Evolutionary conservation across 1,139 yeast genomes (phyloP).

Genomic region (Geotrichum histeridarum): DNA sequence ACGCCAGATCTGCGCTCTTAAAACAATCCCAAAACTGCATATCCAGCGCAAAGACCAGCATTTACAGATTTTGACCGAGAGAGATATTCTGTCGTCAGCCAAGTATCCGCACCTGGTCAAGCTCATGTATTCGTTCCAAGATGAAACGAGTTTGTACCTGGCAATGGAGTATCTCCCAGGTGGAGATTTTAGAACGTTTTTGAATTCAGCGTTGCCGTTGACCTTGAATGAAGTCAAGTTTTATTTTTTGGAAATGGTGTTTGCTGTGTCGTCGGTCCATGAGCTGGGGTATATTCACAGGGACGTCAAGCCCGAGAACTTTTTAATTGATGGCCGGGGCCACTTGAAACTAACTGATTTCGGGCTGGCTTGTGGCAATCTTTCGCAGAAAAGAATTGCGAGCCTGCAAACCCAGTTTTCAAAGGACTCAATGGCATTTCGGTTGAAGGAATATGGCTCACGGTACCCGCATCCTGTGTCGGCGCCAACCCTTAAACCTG

Average conservation of each 20-base stretch:
- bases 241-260: slow-evolving; percentile 57
- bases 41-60: slow-evolving; percentile 17
- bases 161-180: slow-evolving; percentile 21
- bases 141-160: slow-evolving; percentile 13
- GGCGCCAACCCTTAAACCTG: not conserved
- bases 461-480: not conserved
- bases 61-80: slow-evolving; percentile 18
- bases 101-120: slow-evolving; percentile 18
- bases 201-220: slow-evolving; percentile 15
- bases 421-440: not conserved
- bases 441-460: not conserved
- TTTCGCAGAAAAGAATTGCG: slow-evolving; percentile 11
- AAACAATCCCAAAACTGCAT: slow-evolving; percentile 18
- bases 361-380: slow-evolving; percentile 48
- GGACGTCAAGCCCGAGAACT: slow-evolving; percentile 84
- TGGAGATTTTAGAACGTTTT: slow-evolving; percentile 20
- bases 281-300: slow-evolving; percentile 80
- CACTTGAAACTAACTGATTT: slow-evolving; percentile 86
- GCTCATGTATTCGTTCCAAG: slow-evolving; percentile 19
- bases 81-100: slow-evolving; percentile 18
- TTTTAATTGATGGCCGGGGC: slow-evolving; percentile 78
- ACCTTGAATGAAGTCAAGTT: slow-evolving; percentile 13
- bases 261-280: slow-evolving; percentile 74
- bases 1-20: slow-evolving; percentile 18
- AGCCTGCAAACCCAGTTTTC: slow-evolving; percentile 14